phyloP scores from a whole-genome alignment of 768 basidiomycete species.

The Rhodotorula paludigena region DNA sequence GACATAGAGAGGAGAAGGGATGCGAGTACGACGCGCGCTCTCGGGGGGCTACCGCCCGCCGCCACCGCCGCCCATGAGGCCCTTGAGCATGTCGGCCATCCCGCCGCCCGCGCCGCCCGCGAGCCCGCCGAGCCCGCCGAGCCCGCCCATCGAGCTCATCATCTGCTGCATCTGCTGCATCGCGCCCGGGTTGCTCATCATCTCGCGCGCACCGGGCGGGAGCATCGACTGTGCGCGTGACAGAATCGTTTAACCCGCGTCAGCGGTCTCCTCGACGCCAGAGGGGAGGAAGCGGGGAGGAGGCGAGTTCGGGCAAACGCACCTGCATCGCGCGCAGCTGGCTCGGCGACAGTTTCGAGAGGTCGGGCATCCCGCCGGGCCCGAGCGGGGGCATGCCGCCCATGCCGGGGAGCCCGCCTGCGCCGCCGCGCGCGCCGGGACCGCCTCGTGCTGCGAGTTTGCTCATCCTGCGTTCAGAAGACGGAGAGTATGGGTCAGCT shows the following conservation, averaged over 20 bases:
- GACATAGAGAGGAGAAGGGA: too few relatives aligned
- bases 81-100: constrained; percentile 57
- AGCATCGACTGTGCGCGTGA: constrained; percentile 64
- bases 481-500: not conserved
- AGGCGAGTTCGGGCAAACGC: constrained; percentile 40
- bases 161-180: constrained; percentile 67
- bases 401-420: constrained; percentile 61
- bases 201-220: constrained; percentile 70
- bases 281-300: not conserved
- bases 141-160: constrained; percentile 81
- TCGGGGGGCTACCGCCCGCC: too few relatives aligned
- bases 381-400: constrained; percentile 31
- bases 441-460: constrained; percentile 74
- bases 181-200: constrained; percentile 29
- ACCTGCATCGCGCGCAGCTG: constrained; percentile 95
- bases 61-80: constrained; percentile 50
- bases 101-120: constrained; percentile 52
- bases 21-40: too few relatives aligned
- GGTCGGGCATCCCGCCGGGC: constrained; percentile 34
- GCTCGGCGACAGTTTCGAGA: constrained; percentile 66
- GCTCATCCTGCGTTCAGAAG: constrained; percentile 63
- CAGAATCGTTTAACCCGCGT: not conserved
- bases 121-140: constrained; percentile 56
- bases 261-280: constrained; percentile 14
- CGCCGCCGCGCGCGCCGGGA: too few relatives aligned